Conservation (phyloP, 1,284 basidiomycete genomes). For the Schizopora paradoxa region DNA sequence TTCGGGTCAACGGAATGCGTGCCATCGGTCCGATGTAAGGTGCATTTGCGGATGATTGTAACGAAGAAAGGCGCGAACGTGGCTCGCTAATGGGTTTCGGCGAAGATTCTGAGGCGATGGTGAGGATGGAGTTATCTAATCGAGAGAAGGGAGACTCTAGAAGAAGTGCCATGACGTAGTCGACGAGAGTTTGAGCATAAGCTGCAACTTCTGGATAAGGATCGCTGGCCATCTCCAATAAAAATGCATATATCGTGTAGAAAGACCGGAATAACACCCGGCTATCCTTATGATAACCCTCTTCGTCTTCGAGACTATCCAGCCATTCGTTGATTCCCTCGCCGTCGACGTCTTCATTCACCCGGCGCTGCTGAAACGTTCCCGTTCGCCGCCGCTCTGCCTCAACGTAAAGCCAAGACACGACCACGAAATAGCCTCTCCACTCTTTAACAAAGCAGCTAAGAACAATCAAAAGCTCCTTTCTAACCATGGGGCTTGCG, state of each 20-base stretch:
- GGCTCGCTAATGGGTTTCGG: slow-evolving; percentile 35
- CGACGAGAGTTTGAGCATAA: slow-evolving; percentile 86
- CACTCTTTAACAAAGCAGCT: slow-evolving; percentile 94
- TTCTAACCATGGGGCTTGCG: slow-evolving; percentile 93
- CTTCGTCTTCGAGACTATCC: slow-evolving; percentile 60
- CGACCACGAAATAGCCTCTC: slow-evolving; percentile 92
- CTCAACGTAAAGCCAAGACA: slow-evolving; percentile 95
- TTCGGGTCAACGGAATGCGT: slow-evolving; percentile 37
- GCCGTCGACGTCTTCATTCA: slow-evolving; percentile 60
- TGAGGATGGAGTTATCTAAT: slow-evolving; percentile 61
- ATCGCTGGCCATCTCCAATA: slow-evolving; percentile 90
- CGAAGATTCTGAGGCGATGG: no score
- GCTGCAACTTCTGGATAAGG: slow-evolving; percentile 91
- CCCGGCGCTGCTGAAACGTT: slow-evolving; percentile 29
- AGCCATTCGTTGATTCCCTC: slow-evolving; percentile 78
- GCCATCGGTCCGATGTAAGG: slow-evolving; percentile 35
- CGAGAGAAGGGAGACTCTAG: slow-evolving; percentile 82
- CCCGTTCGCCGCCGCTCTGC: slow-evolving; percentile 60
- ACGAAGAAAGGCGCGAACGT: slow-evolving; percentile 49
- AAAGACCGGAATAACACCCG: slow-evolving; percentile 83
- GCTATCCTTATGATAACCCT: slow-evolving; percentile 68
- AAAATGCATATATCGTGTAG: slow-evolving; percentile 87
- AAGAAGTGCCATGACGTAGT: slow-evolving; percentile 88
- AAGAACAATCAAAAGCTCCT: slow-evolving; percentile 89
- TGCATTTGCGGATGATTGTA: slow-evolving; percentile 42